A percentile compares a stretch with the other conserved stretches of the same genome.
Evolutionary conservation across 371 early-diverging fungal species (phyloP).

Genomic region (Dinochytrium kinnereticum): DNA sequence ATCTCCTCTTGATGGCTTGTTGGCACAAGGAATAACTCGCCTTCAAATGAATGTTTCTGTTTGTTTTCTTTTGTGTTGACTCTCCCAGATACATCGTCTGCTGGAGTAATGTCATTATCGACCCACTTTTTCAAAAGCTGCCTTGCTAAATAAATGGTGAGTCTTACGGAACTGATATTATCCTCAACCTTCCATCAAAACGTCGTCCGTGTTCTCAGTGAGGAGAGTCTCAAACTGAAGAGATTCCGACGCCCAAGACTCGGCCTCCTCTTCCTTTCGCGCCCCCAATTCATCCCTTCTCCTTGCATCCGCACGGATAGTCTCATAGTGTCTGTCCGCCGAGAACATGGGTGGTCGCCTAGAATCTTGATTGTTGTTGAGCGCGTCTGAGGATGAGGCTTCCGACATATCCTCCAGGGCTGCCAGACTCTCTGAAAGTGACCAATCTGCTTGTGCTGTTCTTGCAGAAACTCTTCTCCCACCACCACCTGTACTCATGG

Average conservation of each 20-base stretch:
- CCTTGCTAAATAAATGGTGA: not conserved
- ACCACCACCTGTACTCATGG: too few relatives aligned
- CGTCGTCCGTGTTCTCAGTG: conserved; percentile 7
- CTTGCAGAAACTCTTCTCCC: too few relatives aligned
- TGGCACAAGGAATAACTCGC: not conserved
- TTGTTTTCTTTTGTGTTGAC: not conserved
- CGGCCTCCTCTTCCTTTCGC: not conserved
- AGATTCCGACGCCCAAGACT: conserved; percentile 6
- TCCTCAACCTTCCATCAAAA: not conserved
- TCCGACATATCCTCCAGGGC: too few relatives aligned
- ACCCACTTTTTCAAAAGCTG: not conserved
- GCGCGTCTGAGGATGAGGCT: too few relatives aligned
- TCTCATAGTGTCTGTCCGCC: not conserved
- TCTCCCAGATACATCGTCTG: not conserved
- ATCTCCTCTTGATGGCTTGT: not conserved
- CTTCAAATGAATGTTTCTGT: not conserved
- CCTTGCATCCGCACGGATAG: not conserved
- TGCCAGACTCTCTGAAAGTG: too few relatives aligned
- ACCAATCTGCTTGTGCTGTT: too few relatives aligned
- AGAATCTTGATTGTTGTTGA: not conserved
- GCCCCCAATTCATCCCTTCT: not conserved
- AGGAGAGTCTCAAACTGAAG: conserved; percentile 1
- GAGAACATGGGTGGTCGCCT: conserved; percentile 2
- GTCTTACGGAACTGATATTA: not conserved
- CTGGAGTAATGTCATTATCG: not conserved